phyloP scores from a whole-genome alignment of 192 early-diverging fungal genomes.

The Coemansia pectinata region DNA sequence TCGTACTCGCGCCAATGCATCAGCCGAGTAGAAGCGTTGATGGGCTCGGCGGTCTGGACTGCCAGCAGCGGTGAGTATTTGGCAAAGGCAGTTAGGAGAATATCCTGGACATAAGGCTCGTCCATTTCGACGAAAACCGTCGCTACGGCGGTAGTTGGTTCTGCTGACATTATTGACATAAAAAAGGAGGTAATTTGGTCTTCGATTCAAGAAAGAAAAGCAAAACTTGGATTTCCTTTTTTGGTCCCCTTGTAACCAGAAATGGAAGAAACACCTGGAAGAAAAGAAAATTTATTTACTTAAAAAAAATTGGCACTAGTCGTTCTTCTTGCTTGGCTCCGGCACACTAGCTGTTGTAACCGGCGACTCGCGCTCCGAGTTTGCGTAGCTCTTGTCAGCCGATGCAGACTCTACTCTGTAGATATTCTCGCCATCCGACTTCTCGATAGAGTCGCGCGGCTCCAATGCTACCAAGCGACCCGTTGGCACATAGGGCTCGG shows the following conservation, averaged over 20 bases:
- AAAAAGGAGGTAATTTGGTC: neutral
- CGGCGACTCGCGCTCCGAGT: slow-evolving; percentile 16
- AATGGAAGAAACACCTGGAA: neutral
- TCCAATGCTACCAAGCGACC: slow-evolving; percentile 40
- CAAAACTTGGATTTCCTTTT: neutral
- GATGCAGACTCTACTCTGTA: slow-evolving; percentile 42
- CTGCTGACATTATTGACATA: slow-evolving; percentile 1
- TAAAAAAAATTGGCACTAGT: slow-evolving; percentile 1
- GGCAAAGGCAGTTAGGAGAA: slow-evolving; percentile 23
- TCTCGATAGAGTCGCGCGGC: slow-evolving; percentile 41
- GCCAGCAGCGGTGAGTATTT: slow-evolving; percentile 22
- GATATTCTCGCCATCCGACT: slow-evolving; percentile 47
- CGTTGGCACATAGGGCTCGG: slow-evolving; percentile 51
- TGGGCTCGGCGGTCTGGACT: slow-evolving; percentile 1
- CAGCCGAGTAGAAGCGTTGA: neutral
- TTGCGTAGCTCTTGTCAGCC: slow-evolving; percentile 23
- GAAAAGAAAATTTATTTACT: neutral
- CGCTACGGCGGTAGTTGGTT: neutral
- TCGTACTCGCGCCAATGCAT: slow-evolving; percentile 72
- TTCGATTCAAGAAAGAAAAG: neutral
- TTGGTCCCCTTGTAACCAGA: neutral
- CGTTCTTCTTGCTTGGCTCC: neutral
- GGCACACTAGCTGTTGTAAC: neutral
- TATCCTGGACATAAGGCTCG: slow-evolving; percentile 56
- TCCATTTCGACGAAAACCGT: slow-evolving; percentile 51